These are phyloP conservation scores for Knoxdaviesia capensis DNA, from an alignment of 2,329 filamentous ascomycete species.

Conservation along the genomic window DNA sequence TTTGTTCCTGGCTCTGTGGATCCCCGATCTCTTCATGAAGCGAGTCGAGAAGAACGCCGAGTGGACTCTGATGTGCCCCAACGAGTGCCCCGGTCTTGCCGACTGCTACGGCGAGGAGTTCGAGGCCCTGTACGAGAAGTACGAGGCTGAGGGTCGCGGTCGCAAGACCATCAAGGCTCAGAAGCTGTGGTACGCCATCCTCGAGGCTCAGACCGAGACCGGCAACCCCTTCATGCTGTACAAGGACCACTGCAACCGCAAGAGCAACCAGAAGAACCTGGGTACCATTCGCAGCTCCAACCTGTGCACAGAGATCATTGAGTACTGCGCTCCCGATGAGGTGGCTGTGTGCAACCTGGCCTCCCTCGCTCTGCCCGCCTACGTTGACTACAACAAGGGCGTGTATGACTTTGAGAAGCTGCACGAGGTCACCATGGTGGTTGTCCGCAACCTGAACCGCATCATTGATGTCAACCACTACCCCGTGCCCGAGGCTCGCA, in stretches of 20 bases:
- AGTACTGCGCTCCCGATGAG: conserved; percentile 94
- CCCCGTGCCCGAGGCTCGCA: conserved; percentile 80
- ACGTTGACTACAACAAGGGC: conserved; percentile 67
- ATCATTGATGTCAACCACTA: conserved; percentile 98
- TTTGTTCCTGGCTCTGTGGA: conserved; percentile 95
- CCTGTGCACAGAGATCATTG: conserved; percentile 94
- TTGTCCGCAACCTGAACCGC: conserved; percentile 90
- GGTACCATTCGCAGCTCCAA: conserved; percentile 98
- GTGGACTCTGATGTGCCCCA: conserved; percentile 97
- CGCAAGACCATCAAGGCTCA: conserved; percentile 88
- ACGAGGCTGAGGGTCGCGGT: conserved; percentile 73
- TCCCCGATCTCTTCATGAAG: conserved; percentile 99
- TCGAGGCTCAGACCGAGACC: conserved; percentile 96
- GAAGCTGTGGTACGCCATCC: conserved; percentile 98
- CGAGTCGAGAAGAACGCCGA: conserved; percentile 90
- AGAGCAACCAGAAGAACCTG: conserved; percentile 99
- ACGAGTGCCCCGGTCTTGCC: conserved; percentile 83
- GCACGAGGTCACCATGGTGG: conserved; percentile 80
- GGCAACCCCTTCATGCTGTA: conserved; percentile 99
- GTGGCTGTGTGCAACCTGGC: conserved; percentile 97
- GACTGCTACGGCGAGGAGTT: conserved; percentile 98
- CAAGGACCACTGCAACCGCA: conserved; percentile 95
- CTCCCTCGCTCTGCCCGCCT: conserved; percentile 79
- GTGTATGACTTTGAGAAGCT: conserved; percentile 92
- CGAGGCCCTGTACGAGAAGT: conserved; percentile 80